Evolutionary conservation across 495 filamentous ascomycete species (phyloP).

Genomic region (Thozetella sp.): DNA sequence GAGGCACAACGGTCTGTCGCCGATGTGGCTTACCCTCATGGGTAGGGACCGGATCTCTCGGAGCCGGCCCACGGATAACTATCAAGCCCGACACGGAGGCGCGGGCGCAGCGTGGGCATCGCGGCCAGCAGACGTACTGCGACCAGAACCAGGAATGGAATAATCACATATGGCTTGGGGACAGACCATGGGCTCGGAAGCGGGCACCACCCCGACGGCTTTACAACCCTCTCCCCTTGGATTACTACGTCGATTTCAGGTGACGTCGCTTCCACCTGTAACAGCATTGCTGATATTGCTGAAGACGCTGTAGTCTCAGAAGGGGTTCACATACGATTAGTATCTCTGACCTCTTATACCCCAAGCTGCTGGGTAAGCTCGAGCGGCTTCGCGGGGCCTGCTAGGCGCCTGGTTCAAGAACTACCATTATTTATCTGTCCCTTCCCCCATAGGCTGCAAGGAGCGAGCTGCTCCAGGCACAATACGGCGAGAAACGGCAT

Average conservation of each 20-base stretch:
- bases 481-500: conserved; percentile 53
- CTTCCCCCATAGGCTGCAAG: too few relatives aligned
- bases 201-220: conserved; percentile 53
- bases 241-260: too few relatives aligned
- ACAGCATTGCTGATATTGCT: too few relatives aligned
- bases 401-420: too few relatives aligned
- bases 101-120: conserved; percentile 51
- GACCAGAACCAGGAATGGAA: conserved; percentile 15
- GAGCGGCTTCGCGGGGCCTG: conserved; percentile 36
- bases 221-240: conserved; percentile 14
- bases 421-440: too few relatives aligned
- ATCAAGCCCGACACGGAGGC: conserved; percentile 66
- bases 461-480: conserved; percentile 69
- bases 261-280: too few relatives aligned
- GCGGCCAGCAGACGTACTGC: conserved; percentile 22
- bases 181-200: conserved; percentile 71
- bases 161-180: conserved; percentile 66
- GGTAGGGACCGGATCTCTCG: conserved; percentile 81
- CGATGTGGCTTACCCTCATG: conserved; percentile 53
- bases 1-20: conserved; percentile 7
- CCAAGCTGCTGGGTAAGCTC: conserved; percentile 47
- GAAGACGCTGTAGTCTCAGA: conserved; percentile 73
- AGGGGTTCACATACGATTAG: conserved; percentile 77
- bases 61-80: conserved; percentile 62
- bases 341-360: conserved; percentile 50